phyloP scores from a whole-genome alignment of 2,329 filamentous ascomycete genomes.

The Aspergillus costaricaensis region DNA sequence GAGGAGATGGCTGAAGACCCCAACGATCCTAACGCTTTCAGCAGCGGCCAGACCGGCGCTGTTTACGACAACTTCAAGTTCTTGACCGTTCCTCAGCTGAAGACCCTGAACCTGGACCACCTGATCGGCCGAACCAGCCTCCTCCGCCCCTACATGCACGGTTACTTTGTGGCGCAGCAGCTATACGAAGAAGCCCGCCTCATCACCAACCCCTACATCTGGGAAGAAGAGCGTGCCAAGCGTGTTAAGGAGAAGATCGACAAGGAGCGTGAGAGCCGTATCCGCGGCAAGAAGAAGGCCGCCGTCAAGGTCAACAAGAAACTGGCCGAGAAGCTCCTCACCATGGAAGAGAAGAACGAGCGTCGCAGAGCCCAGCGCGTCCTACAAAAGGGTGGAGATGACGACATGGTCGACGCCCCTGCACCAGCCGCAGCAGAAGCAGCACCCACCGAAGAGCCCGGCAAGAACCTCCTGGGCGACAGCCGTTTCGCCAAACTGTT shows the following conservation, averaged over 20 bases:
- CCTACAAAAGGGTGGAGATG: conserved; percentile 60
- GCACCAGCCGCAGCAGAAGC: conserved; percentile 13
- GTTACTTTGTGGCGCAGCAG: conserved; percentile 94
- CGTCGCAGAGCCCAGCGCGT: conserved; percentile 47
- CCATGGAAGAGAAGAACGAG: conserved; percentile 60
- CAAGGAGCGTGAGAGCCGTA: conserved; percentile 92
- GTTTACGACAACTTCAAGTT: conserved; percentile 99
- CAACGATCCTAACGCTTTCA: conserved; percentile 61
- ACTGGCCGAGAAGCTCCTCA: conserved; percentile 63
- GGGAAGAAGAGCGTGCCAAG: conserved; percentile 89
- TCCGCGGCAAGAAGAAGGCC: conserved; percentile 91
- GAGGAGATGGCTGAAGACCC: conserved; percentile 94
- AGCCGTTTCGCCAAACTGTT: conserved; percentile 86
- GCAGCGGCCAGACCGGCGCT: conserved; percentile 57
- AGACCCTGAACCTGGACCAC: conserved; percentile 81
- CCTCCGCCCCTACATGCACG: conserved; percentile 96
- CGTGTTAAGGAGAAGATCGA: conserved; percentile 93
- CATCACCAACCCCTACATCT: conserved; percentile 90
- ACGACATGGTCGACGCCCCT: conserved; percentile 37
- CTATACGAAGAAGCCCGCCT: conserved; percentile 92
- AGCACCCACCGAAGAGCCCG: conserved; percentile 30
- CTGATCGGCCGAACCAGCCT: conserved; percentile 87
- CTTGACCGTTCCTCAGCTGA: conserved; percentile 82
- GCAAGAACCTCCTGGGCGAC: conserved; percentile 73
- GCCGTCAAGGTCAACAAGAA: conserved; percentile 80